A percentile compares a stretch with the other conserved stretches of the same genome.
phyloP scores from a whole-genome alignment of 768 basidiomycete species.

The Russula earlei region DNA sequence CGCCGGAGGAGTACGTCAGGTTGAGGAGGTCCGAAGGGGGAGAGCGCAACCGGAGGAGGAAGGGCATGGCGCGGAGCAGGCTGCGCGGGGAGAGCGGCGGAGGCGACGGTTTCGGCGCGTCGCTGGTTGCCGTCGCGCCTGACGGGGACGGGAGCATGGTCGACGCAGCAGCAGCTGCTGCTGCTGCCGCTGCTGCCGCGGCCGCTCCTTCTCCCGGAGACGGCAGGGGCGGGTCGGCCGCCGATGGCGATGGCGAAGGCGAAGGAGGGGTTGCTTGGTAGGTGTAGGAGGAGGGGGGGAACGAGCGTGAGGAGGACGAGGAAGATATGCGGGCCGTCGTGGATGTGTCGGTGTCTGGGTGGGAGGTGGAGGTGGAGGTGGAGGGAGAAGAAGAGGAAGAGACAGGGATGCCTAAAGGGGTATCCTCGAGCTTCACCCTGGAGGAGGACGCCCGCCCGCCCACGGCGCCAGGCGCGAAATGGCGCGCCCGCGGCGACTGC shows the following conservation, averaged over 20 bases:
- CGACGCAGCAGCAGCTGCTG: no score
- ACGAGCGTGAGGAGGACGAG: background rate
- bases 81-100: constrained; percentile 12
- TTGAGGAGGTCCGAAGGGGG: background rate
- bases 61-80: constrained; percentile 8
- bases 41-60: constrained; percentile 11
- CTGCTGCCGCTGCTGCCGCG: no score
- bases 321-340: background rate
- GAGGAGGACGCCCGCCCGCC: constrained; percentile 17
- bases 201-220: no score
- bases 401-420: constrained; percentile 1
- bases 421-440: constrained; percentile 11
- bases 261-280: no score
- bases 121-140: no score
- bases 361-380: background rate
- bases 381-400: background rate
- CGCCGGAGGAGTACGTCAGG: constrained; percentile 6
- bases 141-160: no score
- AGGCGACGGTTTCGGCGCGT: background rate
- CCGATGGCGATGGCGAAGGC: no score
- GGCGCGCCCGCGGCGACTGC: background rate
- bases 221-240: no score
- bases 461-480: background rate
- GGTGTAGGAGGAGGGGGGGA: no score
- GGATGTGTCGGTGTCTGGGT: background rate